Percentiles rank a stretch among this genome's conserved stretches.
phyloP scores from a whole-genome alignment of 2,329 filamentous ascomycete genomes.

The Grosmannia serpens region DNA sequence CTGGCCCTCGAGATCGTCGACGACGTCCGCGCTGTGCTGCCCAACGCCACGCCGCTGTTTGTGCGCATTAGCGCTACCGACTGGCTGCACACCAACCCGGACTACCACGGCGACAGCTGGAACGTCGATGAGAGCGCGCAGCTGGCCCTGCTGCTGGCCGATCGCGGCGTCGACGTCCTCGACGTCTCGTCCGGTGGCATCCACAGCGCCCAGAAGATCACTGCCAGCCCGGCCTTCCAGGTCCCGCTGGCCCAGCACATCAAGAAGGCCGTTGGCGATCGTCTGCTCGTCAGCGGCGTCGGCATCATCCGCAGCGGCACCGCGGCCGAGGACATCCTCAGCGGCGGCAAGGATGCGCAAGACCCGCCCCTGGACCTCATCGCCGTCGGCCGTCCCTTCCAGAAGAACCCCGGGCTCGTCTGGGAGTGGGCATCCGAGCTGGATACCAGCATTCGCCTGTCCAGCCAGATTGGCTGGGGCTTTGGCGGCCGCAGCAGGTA shows the following conservation, averaged over 20 bases:
- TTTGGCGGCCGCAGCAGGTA: slow-evolving; percentile 27
- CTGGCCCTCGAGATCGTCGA: slow-evolving; percentile 57
- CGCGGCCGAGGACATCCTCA: slow-evolving; percentile 36
- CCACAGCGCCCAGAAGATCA: slow-evolving; percentile 46
- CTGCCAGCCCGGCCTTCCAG: slow-evolving; percentile 55
- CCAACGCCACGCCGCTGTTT: slow-evolving; percentile 58
- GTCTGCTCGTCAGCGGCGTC: slow-evolving; percentile 31
- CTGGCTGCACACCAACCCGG: slow-evolving; percentile 54
- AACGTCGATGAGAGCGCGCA: slow-evolving; percentile 49
- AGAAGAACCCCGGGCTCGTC: slow-evolving; percentile 46
- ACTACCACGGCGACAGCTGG: slow-evolving; percentile 48
- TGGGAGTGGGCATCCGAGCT: slow-evolving; percentile 45
- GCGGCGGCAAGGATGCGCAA: slow-evolving; percentile 15
- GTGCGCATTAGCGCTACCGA: slow-evolving; percentile 64
- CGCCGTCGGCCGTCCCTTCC: slow-evolving; percentile 40
- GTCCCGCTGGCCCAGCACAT: slow-evolving; percentile 57
- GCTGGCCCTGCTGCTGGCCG: slow-evolving; percentile 52
- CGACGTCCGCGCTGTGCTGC: slow-evolving; percentile 41
- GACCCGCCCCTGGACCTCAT: slow-evolving; percentile 35
- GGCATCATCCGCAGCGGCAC: slow-evolving; percentile 34
- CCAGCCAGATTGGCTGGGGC: slow-evolving; percentile 44
- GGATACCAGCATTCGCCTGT: slow-evolving; percentile 30
- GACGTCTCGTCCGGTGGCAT: slow-evolving; percentile 61
- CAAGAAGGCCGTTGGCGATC: slow-evolving; percentile 59
- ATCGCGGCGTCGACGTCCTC: slow-evolving; percentile 60